Evolutionary conservation across 305 asterid species (phyloP), one percentile per base, ranked within the genome.

Genomic region (Plantago coronopus): DNA sequence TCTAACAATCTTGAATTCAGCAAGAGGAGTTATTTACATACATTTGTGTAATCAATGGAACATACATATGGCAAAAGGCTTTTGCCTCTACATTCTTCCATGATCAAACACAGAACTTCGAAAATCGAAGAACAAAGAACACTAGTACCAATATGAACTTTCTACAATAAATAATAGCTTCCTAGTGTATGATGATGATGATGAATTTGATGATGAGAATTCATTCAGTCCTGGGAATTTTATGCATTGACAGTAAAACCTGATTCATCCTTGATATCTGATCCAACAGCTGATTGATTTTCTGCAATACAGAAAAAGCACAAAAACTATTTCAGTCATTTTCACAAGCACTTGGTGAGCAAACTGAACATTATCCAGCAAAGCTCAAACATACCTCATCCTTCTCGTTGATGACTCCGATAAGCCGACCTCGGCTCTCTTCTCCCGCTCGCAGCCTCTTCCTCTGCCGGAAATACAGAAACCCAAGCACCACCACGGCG

Each of bases 241-340:
- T 78, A 48, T 75, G 79, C 51, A 69, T 57, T 58, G 78, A 74
- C 47, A 77, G 58, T 57, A 81, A 34, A 65, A 73, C 61, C 70
- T 72, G 79, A 70, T 81, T 84, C 86, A 79, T 70, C 70, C 66
- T 70, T 22, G 93, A 72, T 69, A 81, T 69, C 65, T 84, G 88
- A 67, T 75, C 71, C 78, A 81, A 66, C 16, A 84, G 69, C 54
- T 72, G 73, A 31, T 72, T 72, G 65, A 81, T 81, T 70, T 75
- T 81, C 86, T 84, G 86, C 82, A 55, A 59, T 59, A 61, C 18
- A 63, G 46, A 2, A 46, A 20, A 31, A 21, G 1, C n/a, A 53
- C 34, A 46, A 17, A 45, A 58, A 22, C 29, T 46, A 16, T 23
- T 20, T 48, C 17, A 13, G 61, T 17, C 73, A 69, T 72, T 78